A percentile compares a stretch with the other conserved stretches of the same genome.
Conservation (phyloP, 2,329 filamentous ascomycete species). For the Arthroderma uncinatum region DNA sequence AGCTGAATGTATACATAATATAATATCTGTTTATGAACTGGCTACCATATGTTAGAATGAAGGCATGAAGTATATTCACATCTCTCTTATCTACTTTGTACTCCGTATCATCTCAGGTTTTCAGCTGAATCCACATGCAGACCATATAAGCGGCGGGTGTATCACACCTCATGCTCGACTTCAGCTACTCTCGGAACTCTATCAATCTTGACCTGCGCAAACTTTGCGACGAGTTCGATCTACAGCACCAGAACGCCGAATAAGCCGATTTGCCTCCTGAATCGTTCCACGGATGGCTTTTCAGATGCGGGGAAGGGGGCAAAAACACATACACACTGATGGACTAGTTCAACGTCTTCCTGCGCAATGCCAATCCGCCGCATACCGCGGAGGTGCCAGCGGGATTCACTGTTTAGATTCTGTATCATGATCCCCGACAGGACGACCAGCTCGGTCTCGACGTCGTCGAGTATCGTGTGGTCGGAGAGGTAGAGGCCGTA, state of each 20-base stretch:
- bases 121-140: neutral
- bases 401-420: slow-evolving; percentile 31
- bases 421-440: slow-evolving; percentile 37
- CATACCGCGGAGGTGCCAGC: slow-evolving; percentile 38
- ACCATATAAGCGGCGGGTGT: neutral
- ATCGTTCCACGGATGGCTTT: neutral
- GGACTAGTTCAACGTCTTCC: slow-evolving; percentile 31
- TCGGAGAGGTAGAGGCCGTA: slow-evolving; percentile 49
- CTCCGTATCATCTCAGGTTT: neutral
- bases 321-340: slow-evolving; percentile 11
- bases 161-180: slow-evolving; percentile 11
- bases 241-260: neutral
- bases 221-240: slow-evolving; percentile 12
- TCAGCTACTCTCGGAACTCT: slow-evolving; percentile 12
- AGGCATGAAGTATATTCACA: no score
- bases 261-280: neutral
- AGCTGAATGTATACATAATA: slow-evolving; percentile 11
- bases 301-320: neutral
- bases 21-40: neutral
- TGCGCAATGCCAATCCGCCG: slow-evolving; percentile 30
- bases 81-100: no score
- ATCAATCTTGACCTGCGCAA: slow-evolving; percentile 11
- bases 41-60: neutral
- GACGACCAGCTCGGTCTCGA: slow-evolving; percentile 38
- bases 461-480: slow-evolving; percentile 29